Evolutionary conservation across 1,284 basidiomycete species (phyloP), one percentile per base, ranked within the genome.

Genomic region (Pyrrhoderma noxium): DNA sequence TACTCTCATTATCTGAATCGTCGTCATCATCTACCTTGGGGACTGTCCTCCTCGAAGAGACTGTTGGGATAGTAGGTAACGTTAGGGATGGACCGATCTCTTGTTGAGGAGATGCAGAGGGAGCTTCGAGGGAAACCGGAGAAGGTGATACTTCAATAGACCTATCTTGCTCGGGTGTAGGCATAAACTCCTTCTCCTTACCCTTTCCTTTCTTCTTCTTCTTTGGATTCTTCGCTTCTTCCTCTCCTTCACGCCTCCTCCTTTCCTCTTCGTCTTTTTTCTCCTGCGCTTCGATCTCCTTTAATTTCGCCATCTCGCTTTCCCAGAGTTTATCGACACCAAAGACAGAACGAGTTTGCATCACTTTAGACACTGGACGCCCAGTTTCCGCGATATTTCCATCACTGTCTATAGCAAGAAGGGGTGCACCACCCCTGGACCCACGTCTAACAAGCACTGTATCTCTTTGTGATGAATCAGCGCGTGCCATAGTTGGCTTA

Each of bases 241-340:
- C 71, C 47, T 73, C 73, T 52, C 68, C 72, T 44, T 69, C 70
- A 45, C 66, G 72, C 54, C 78, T 74, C 48, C 62, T 64, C 49
- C 60, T 67, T 57, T 65, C 66, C 56, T 78, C 77, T 19, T 69
- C 71, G 45, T 79, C 80, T 7, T 60, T 59, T 51, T 69, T 73
- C 62, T 89, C 87, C 49, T 63, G 64, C 8, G 76, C 78, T 62
- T 90, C 82, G 0, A 89, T 85, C 58, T 80, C 74, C 55, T 76
- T 76, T 44, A 91, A 68, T 62, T 86, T 90, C 19, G 66, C 76
- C 70, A 88, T 76, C 65, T 90, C 87, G 31, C 79, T 73, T 61
- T 89, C 84, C 87, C 87, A 91, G 5, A 91, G 60, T 2, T 80
- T 86, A 63, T 90, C 87, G 4, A 84, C 80, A 3, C 87, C 87